Base-by-base conservation (phyloP, 768 basidiomycete species). In the Cystofilobasidium macerans region DNA sequence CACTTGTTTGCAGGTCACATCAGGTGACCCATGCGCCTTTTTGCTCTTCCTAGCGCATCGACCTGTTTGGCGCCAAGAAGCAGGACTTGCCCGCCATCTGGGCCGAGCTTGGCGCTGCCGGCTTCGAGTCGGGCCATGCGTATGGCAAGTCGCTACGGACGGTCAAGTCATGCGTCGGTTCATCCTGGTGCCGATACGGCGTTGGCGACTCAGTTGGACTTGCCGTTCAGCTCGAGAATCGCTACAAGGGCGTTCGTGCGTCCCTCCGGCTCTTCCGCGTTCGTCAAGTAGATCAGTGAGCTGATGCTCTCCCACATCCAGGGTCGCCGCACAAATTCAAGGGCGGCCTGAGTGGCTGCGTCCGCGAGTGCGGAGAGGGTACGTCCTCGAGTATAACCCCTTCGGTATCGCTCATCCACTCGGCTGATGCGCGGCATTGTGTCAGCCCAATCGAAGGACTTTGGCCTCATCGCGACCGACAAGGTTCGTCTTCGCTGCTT, bases 151-250 rank as follows among this genome's bases (percentile, higher is more conserved):
- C 81, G 13, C 75, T 87, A 42, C 79, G 86, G n/a, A 86, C 86
- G 0, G 85, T 88, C 59, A 87, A 88, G 75, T 83, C 82, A 0
- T 87, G 87, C 70, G 86, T 88, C 56, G 85, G 86, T n/a, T 83
- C 82, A 0, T 81, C 78, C 18, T 85, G 81, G 73, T 76, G 76
- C 59, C 81, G 85, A 16, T 87, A 82, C 69, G 86, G 86, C 1
- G 78, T 87, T 12, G 85, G 86, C 11, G 86, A 88, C 72, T 84
- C 85, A 3, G 86, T 88, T 33, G 84, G 85, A 26, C 78, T 88
- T 65, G 87, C 87, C 0, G 79, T 87, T 43, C 78, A 81, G 67
- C 80, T 88, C 6, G 86, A 88, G 75, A 81, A 86, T 64, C 80
- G 87, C 7, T 87, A 87, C 73, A 82, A 83, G 63, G 85, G 86